Base-by-base conservation (phyloP, 352 stramenopile genomes). In the Aphanomyces invadans region DNA sequence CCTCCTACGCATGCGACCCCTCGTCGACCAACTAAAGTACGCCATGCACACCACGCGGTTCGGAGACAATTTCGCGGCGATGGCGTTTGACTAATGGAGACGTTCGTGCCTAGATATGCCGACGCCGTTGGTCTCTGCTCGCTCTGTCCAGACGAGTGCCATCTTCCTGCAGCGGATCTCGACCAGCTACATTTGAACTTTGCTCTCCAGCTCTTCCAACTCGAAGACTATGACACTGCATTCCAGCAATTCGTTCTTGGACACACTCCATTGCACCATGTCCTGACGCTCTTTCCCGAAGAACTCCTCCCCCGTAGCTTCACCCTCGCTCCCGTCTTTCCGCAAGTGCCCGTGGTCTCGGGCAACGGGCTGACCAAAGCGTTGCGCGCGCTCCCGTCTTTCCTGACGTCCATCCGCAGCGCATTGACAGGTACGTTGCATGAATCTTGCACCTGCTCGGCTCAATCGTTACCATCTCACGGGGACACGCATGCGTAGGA, bases 41-140 rank as follows among this genome's bases (percentile, higher is more conserved):
- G 76, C 70, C 2, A 66, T 85, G 23, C 65, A 61, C 4, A 70
- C 72, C 17, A 48, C 69, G 1, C 74, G 71, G 4, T 65, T 89
- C 10, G 71, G 79, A 42, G 36, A 57, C 33, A 12, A n/a, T 11
- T 36, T 26, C 31, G 12, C 7, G 2, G 17, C 11, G 11, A 28
- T 52, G 12, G 10, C 23, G 44, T 17, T 23, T 10, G 33, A 51
- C 38, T 12, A 28, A 62, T 62, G n/a, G n/a, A n/a, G n/a, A n/a
- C n/a, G 25, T 9, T 45, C n/a, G n/a, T 63, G 28, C 25, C 19
- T 63, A 65, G 57, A n/a, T 65, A 67, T 44, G 39, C 39, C 12
- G 79, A 92, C 49, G 83, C 85, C 0, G 76, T 91, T 10, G 71
- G 74, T n/a, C 64, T 94, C 19, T 85, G 74, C 26, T 76, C 84